Base-by-base conservation (phyloP, 1,284 basidiomycete species). In the Entoloma clypeatum region DNA sequence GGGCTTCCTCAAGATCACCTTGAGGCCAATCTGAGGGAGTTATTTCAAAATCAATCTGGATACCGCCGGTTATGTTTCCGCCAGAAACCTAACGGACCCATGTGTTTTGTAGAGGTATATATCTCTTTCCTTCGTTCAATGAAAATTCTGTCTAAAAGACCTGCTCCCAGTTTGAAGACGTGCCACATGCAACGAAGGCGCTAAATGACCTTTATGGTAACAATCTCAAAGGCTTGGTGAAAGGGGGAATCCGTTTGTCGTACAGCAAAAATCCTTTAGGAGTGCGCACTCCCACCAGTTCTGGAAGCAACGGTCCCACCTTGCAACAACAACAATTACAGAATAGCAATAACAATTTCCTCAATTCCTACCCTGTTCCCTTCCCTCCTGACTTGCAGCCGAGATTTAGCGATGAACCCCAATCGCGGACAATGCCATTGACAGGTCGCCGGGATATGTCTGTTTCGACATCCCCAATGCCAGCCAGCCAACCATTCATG, bases 191-290 rank as follows among this genome's bases (percentile, higher is more conserved):
- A 2, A 82, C 89, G 3, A 82, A 79, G 60, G 90, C 93, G 10
- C 74, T 98, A 60, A 80, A 84, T 47, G 88, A 94, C 36, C 72
- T 97, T 44, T 93, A 95, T 49, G 95, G 94, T n/a, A 77, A 94
- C 59, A 91, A 81, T 7, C 72, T 99, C 26, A 80, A 81, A 48
- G 93, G 94, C 1, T 69, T 94, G 17, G 88, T 99, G 61, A 96
- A 95, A 65, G 90, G 91, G 45, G 90, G 93, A 4, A 96, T 99
- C 46, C 86, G 95, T 25, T 68, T 99, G 43, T 95, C 92, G 11
- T 99, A 95, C 64, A 94, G 91, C 64, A 95, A 95, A 74, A 94
- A 95, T 58, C 92, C 92, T 9, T 74, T 95, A 10, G 92, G 92
- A 30, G 85, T 88, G 32, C 81, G 86, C 31, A 87, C 84, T 7